A percentile compares a stretch with the other conserved stretches of the same genome.
phyloP scores from a whole-genome alignment of 768 basidiomycete genomes.

The Trametes sanguinea region DNA sequence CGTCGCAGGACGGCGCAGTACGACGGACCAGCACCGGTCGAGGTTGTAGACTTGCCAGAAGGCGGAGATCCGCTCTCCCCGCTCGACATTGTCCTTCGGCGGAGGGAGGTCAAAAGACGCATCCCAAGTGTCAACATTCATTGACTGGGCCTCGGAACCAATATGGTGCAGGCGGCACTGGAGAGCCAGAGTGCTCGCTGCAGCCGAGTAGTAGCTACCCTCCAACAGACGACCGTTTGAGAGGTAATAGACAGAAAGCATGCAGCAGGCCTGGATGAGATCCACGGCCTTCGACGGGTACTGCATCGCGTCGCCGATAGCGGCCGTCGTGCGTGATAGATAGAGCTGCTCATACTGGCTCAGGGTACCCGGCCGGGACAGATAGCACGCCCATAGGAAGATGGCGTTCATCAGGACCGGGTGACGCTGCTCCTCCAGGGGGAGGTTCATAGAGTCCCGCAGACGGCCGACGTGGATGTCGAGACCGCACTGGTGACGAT shows the following conservation, averaged over 20 bases:
- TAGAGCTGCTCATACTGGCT: constrained; percentile 75
- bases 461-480: constrained; percentile 69
- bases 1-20: constrained; percentile 64
- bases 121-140: constrained; percentile 26
- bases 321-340: constrained; percentile 61
- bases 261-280: constrained; percentile 74
- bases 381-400: constrained; percentile 81
- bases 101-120: constrained; percentile 55
- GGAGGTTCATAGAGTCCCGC: constrained; percentile 57
- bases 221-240: constrained; percentile 77
- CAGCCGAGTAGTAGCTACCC: constrained; percentile 74
- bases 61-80: constrained; percentile 69
- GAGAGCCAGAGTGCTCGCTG: constrained; percentile 71
- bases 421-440: constrained; percentile 64
- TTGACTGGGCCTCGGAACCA: constrained; percentile 38
- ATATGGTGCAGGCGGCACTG: constrained; percentile 68
- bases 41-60: constrained; percentile 86
- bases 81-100: constrained; percentile 57
- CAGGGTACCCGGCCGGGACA: constrained; percentile 70
- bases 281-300: constrained; percentile 59
- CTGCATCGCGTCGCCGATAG: constrained; percentile 63
- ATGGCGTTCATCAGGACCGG: constrained; percentile 79
- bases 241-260: constrained; percentile 75
- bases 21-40: constrained; percentile 80
- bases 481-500: constrained; percentile 73